These are phyloP conservation scores for Xylaria sp. DNA, from an alignment of 2,329 filamentous ascomycete species.

Conservation along the genomic window DNA sequence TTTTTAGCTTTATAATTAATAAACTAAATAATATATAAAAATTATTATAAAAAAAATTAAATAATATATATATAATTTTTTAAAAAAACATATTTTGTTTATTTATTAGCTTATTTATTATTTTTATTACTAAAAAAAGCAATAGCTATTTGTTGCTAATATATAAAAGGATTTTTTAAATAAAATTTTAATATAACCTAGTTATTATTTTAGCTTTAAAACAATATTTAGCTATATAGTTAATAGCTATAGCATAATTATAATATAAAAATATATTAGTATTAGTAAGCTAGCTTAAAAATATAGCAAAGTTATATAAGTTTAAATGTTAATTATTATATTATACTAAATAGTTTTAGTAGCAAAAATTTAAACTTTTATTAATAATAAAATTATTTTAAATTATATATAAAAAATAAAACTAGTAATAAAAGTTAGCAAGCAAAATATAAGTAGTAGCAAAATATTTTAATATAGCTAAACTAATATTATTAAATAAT, in stretches of 20 bases:
- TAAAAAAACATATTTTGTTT: neutral
- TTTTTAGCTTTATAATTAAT: neutral
- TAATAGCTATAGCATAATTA: neutral
- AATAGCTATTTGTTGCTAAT: neutral
- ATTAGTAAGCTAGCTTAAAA: neutral
- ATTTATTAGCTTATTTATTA: conserved; percentile 6
- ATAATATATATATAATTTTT: neutral
- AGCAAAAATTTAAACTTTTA: neutral
- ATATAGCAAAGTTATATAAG: neutral
- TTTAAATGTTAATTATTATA: neutral
- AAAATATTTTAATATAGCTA: neutral
- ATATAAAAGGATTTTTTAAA: conserved; percentile 1
- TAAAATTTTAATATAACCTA: conserved; percentile 1
- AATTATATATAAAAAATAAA: neutral
- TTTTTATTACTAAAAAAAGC: too few species aligned
- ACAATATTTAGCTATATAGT: conserved; percentile 1
- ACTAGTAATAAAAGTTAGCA: neutral
- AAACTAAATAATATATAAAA: neutral
- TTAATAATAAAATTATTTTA: neutral
- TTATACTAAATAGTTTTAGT: too few species aligned
- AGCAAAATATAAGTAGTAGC: neutral
- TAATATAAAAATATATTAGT: neutral
- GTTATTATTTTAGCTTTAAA: conserved; percentile 11
- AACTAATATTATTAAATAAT: neutral
- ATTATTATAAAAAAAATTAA: neutral